Conservation (phyloP, 75 land plant genomes). For the Sequoia sempervirens region DNA sequence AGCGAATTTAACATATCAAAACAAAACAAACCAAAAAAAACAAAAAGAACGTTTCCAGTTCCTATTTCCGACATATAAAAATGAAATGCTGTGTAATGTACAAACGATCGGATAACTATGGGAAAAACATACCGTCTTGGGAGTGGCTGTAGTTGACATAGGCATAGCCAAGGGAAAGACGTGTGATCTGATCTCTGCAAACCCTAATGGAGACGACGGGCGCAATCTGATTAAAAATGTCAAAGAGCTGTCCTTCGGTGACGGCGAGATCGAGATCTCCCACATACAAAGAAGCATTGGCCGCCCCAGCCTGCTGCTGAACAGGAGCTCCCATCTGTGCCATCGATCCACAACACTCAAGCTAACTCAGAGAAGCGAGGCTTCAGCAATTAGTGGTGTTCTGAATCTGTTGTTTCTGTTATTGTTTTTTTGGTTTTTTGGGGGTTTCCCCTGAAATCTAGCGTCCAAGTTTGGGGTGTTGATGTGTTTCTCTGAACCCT, state of each 20-base stretch:
- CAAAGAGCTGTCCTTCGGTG: constrained; percentile 50
- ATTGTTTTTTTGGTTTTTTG: too few relatives aligned
- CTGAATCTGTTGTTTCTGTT: too few relatives aligned
- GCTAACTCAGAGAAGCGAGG: too few relatives aligned
- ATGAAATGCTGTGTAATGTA: not conserved
- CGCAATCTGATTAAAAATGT: constrained; percentile 50
- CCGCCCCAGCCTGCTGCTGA: constrained; percentile 7
- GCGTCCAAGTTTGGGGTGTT: too few relatives aligned
- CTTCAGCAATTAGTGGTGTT: too few relatives aligned
- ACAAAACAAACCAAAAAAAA: not conserved
- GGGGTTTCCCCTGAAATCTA: too few relatives aligned
- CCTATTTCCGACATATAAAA: not conserved
- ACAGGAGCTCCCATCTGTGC: constrained; percentile 4
- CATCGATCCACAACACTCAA: not conserved
- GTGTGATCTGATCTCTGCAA: constrained; percentile 53
- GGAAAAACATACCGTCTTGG: constrained; percentile 48
- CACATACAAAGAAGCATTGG: constrained; percentile 59
- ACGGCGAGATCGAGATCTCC: constrained; percentile 69
- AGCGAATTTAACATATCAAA: not conserved
- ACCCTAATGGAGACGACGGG: constrained; percentile 57
- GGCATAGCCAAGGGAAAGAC: constrained; percentile 63
- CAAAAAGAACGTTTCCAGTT: too few relatives aligned
- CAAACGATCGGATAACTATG: not conserved
- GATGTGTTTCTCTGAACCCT: too few relatives aligned
- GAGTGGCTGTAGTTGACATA: constrained; percentile 56